A percentile compares a stretch with the other conserved stretches of the same genome.
These are phyloP conservation scores for Jamesozyma jinghongensis DNA, from an alignment of 805 yeast species.

Conservation along the genomic window DNA sequence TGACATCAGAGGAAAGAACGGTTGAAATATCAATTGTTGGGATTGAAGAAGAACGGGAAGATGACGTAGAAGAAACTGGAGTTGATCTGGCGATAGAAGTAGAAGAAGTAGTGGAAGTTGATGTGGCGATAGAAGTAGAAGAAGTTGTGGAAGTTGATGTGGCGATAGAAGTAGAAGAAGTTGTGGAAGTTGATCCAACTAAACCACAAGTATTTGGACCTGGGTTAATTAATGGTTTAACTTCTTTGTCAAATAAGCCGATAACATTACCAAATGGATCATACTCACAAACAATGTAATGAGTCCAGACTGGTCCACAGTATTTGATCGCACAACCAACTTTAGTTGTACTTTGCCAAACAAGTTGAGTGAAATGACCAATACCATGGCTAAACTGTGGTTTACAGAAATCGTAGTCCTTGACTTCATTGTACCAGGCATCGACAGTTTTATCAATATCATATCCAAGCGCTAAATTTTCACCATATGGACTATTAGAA, in stretches of 20 bases:
- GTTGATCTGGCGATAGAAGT: background rate
- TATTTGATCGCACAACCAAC: conserved; percentile 63
- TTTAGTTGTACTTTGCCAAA: conserved; percentile 53
- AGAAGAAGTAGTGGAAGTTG: background rate
- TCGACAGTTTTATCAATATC: conserved; percentile 39
- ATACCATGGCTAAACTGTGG: conserved; percentile 38
- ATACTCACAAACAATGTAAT: conserved; percentile 68
- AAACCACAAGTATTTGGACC: no score
- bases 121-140: background rate
- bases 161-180: no score
- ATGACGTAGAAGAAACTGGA: no score
- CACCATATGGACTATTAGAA: conserved; percentile 55
- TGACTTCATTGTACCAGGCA: conserved; percentile 67
- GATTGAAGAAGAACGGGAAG: no score
- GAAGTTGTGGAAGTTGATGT: background rate
- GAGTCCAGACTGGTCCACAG: conserved; percentile 45
- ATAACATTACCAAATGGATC: conserved; percentile 59
- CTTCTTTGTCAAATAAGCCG: conserved; percentile 11
- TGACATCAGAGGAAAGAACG: no score
- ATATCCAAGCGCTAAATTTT: conserved; percentile 65
- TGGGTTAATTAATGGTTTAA: conserved; percentile 6
- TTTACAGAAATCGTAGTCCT: conserved; percentile 44
- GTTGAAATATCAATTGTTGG: no score
- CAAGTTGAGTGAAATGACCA: conserved; percentile 71
- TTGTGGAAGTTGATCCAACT: no score